Evolutionary conservation across 805 yeast species (phyloP).

Genomic region (Lipomyces anomalus): DNA sequence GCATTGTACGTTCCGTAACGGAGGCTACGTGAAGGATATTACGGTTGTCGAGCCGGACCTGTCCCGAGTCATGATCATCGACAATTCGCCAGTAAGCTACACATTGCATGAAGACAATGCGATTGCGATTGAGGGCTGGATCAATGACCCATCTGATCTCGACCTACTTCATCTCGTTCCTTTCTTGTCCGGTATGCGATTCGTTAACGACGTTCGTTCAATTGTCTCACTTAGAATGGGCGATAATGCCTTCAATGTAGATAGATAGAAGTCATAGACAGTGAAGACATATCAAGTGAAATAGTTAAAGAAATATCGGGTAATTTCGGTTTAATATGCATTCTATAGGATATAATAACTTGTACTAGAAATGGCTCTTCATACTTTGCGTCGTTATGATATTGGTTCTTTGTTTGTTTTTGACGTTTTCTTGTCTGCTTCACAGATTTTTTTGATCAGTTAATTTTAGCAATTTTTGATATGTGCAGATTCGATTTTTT

Average conservation of each 20-base stretch:
- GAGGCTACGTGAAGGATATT: conserved; percentile 83
- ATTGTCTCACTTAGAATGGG: conserved; percentile 51
- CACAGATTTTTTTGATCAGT: no score
- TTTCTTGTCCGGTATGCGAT: conserved; percentile 64
- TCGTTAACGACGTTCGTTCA: conserved; percentile 77
- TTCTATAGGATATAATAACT: no score
- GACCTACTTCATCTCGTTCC: conserved; percentile 81
- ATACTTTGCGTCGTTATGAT: no score
- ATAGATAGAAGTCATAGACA: not conserved
- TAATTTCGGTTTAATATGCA: no score
- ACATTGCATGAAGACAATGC: conserved; percentile 82
- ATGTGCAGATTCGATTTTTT: no score
- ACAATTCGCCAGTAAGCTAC: conserved; percentile 89
- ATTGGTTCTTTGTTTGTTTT: no score
- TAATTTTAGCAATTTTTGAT: no score
- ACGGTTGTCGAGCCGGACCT: conserved; percentile 50
- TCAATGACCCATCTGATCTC: conserved; percentile 86
- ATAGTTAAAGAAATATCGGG: no score
- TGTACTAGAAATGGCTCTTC: no score
- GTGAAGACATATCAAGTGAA: no score
- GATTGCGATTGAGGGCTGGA: conserved; percentile 94
- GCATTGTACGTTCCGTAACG: conserved; percentile 66
- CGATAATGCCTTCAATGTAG: conserved; percentile 13
- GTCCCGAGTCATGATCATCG: conserved; percentile 68
- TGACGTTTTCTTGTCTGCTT: no score